A percentile compares a stretch with the other conserved stretches of the same genome.
Conservation (phyloP, 352 stramenopile genomes). For the Pythium utonaiense region DNA sequence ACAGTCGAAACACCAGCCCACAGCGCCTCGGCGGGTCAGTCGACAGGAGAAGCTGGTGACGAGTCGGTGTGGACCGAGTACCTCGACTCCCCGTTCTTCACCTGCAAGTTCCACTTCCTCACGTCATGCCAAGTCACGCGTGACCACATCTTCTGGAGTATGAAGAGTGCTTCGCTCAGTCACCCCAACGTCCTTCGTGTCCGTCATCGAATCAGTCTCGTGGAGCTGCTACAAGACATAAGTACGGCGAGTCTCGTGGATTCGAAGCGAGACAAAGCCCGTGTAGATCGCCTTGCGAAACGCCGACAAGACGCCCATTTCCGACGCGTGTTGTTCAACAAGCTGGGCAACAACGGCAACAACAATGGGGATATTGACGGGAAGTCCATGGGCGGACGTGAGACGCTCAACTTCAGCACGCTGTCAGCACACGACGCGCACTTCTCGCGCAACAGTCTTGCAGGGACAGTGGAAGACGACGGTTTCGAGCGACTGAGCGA, state of each 20-base stretch:
- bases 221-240: constrained; percentile 61
- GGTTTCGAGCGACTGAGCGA: constrained; percentile 14
- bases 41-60: background rate
- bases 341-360: constrained; percentile 13
- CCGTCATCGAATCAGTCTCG: constrained; percentile 58
- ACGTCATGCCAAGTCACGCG: constrained; percentile 69
- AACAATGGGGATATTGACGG: constrained; percentile 3
- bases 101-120: constrained; percentile 65
- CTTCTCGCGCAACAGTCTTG: constrained; percentile 29
- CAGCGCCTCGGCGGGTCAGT: background rate
- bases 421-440: constrained; percentile 40
- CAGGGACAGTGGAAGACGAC: constrained; percentile 8
- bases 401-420: constrained; percentile 14
- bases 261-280: constrained; percentile 2
- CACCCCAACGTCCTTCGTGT: constrained; percentile 57
- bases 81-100: constrained; percentile 61
- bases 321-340: constrained; percentile 33
- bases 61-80: constrained; percentile 60
- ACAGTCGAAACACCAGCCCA: background rate
- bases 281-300: constrained; percentile 1
- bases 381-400: constrained; percentile 1
- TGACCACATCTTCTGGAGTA: constrained; percentile 69
- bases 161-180: constrained; percentile 60
- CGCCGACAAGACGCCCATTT: constrained; percentile 28
- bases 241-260: constrained; percentile 50